A percentile compares a stretch with the other conserved stretches of the same genome.
Evolutionary conservation across 306 rosid species (phyloP).

Genomic region (Acmispon strigosus): DNA sequence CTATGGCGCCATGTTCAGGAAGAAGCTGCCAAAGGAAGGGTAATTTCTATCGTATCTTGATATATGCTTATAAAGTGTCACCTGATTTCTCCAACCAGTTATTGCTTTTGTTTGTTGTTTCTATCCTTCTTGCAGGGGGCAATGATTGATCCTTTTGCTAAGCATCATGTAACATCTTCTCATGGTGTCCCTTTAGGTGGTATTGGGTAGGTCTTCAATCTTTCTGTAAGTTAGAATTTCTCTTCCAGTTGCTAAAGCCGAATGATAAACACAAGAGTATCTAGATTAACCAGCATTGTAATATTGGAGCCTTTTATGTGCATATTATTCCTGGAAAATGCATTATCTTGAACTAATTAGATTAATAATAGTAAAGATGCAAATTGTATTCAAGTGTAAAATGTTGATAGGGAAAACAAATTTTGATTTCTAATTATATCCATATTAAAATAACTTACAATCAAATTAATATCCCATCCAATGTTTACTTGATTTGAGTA

Average conservation of each 20-base stretch:
- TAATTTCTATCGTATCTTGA: constrained; percentile 26
- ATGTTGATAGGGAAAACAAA: not conserved
- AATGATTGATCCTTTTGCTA: constrained; percentile 62
- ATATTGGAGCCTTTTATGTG: not conserved
- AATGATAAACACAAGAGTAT: not conserved
- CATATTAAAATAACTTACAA: not conserved
- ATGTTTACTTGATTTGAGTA: constrained; percentile 9
- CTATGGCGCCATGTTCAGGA: constrained; percentile 56
- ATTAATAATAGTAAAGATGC: not conserved
- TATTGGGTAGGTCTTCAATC: constrained; percentile 57
- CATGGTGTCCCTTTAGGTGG: constrained; percentile 94
- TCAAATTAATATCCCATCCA: not conserved
- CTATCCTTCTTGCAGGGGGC: constrained; percentile 35
- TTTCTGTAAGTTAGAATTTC: not conserved
- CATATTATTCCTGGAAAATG: not conserved
- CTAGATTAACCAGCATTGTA: not conserved
- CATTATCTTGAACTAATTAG: not conserved
- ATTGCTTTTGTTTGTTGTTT: constrained; percentile 4
- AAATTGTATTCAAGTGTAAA: not conserved
- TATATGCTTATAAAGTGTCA: constrained; percentile 9
- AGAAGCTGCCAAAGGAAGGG: constrained; percentile 70
- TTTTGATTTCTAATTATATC: constrained; percentile 1
- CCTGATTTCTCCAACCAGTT: constrained; percentile 3
- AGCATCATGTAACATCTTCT: constrained; percentile 44
- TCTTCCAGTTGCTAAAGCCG: constrained; percentile 8